Percentiles rank a stretch among this genome's conserved stretches.
phyloP scores from a whole-genome alignment of 768 basidiomycete genomes.

The Lanmaoa pseudosensibilis region DNA sequence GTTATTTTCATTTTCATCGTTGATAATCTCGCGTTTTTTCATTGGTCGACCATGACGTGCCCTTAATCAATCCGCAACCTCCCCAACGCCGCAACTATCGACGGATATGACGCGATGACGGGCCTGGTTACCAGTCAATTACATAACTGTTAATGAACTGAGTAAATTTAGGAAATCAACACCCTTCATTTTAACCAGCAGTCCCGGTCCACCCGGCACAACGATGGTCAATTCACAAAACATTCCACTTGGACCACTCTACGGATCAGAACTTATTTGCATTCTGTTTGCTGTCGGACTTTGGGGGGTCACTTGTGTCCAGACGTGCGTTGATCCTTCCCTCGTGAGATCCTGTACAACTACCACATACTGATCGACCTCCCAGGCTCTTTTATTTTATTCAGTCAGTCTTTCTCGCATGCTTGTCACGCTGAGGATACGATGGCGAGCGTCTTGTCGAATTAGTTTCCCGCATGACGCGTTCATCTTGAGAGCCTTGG shows the following conservation, averaged over 20 bases:
- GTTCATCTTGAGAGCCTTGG: conserved; percentile 9
- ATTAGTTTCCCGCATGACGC: conserved; percentile 9
- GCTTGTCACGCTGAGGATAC: neutral
- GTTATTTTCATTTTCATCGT: no score
- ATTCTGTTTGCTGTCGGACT: conserved; percentile 23
- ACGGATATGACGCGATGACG: no score
- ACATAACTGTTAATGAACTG: no score
- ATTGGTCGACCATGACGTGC: no score
- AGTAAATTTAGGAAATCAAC: no score
- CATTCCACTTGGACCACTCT: neutral
- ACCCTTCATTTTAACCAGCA: no score
- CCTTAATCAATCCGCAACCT: no score
- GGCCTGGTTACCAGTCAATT: no score
- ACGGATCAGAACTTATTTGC: conserved; percentile 18
- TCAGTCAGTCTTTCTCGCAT: conserved; percentile 10
- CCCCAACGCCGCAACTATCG: no score
- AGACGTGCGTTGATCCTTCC: conserved; percentile 13
- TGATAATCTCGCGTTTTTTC: no score
- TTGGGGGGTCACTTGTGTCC: conserved; percentile 26
- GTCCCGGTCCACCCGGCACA: no score
- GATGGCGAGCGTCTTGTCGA: neutral
- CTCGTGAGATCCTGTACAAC: neutral
- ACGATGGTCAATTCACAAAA: neutral
- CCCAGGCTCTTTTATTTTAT: conserved; percentile 20
- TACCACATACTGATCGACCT: neutral